Percentiles rank a stretch among this genome's conserved stretches.
Evolutionary conservation across 2,329 filamentous ascomycete species (phyloP).

Genomic region (Xylariaceae sp.): DNA sequence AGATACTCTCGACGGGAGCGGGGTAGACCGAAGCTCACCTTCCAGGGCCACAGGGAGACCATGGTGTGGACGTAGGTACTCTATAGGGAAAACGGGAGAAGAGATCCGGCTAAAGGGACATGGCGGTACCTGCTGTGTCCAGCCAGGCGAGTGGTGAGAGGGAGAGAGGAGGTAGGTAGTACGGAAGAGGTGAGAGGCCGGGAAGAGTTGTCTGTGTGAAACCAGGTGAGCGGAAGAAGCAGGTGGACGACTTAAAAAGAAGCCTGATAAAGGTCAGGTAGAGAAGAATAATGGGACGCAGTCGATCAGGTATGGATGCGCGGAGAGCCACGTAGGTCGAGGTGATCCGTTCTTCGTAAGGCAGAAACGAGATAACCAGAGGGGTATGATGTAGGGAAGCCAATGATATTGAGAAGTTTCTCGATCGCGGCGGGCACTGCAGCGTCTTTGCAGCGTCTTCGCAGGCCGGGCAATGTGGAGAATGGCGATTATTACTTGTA

Average conservation of each 20-base stretch:
- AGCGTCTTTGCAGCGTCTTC: neutral
- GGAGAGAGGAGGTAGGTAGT: neutral
- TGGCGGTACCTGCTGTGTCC: slow-evolving; percentile 14
- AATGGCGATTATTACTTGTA: too few species aligned
- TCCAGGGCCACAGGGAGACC: slow-evolving; percentile 85
- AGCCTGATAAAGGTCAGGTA: neutral
- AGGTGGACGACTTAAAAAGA: neutral
- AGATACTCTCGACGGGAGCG: neutral
- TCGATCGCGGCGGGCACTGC: neutral
- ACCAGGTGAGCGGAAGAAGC: neutral
- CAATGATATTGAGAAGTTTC: neutral
- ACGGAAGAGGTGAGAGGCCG: neutral
- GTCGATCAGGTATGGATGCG: neutral
- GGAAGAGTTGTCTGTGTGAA: too few species aligned
- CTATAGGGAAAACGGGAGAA: neutral
- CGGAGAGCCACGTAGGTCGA: neutral
- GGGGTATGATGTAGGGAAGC: neutral
- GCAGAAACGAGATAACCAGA: neutral
- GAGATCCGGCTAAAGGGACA: slow-evolving; percentile 21
- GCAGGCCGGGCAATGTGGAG: too few species aligned
- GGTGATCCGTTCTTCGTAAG: too few species aligned
- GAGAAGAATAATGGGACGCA: neutral
- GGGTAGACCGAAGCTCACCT: slow-evolving; percentile 44
- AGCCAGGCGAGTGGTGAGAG: neutral
- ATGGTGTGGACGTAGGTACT: slow-evolving; percentile 41